Evolutionary conservation across 345 rosid species (phyloP).

Genomic region (Eucalyptus leucophloia): DNA sequence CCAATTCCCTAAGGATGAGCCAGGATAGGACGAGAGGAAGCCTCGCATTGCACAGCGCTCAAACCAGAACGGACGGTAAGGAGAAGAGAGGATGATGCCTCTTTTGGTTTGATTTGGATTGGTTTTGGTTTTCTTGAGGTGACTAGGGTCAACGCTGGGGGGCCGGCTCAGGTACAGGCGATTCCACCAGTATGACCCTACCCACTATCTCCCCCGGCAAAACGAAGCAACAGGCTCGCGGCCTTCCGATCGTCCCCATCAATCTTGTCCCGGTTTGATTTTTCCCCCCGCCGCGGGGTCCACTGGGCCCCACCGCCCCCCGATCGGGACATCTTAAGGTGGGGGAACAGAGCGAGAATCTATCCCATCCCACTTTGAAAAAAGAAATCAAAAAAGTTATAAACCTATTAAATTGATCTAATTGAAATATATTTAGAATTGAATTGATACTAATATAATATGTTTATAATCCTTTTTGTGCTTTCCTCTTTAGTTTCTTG

Average conservation of each 20-base stretch:
- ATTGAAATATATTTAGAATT: no score
- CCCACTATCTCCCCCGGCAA: background rate
- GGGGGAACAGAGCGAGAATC: background rate
- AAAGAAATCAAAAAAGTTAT: fast-evolving
- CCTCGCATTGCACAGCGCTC: fast-evolving
- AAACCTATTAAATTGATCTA: no score
- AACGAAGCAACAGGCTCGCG: background rate
- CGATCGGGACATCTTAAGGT: background rate
- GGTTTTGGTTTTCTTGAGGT: background rate
- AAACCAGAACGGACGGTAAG: background rate
- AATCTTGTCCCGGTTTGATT: background rate
- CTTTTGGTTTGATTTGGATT: background rate
- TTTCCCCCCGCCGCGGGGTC: background rate
- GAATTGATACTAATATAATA: no score
- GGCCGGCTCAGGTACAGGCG: background rate
- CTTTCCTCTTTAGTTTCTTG: background rate
- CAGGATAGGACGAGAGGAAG: background rate
- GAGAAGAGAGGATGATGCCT: background rate
- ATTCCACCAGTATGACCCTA: background rate
- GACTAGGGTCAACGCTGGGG: background rate
- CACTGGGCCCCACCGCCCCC: background rate
- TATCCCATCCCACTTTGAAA: background rate
- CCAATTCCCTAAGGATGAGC: background rate
- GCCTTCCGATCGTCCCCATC: background rate
- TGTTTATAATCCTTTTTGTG: fast-evolving